Percentiles rank a stretch among this genome's conserved stretches.
Conservation (phyloP, 495 filamentous ascomycete species). For the Choiromyces venosus region DNA sequence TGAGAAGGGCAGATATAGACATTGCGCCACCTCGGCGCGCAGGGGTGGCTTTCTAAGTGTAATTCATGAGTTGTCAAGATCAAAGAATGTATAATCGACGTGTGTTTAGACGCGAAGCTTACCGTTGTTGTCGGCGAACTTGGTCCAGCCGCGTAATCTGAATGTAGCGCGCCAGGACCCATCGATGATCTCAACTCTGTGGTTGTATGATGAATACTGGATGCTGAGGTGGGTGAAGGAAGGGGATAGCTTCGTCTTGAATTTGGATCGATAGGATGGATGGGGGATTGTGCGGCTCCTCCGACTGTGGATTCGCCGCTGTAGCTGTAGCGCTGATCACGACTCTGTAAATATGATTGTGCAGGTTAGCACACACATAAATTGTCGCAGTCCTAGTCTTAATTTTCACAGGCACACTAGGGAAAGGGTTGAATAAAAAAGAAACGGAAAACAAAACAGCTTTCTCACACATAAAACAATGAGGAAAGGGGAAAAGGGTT, state of each 20-base stretch:
- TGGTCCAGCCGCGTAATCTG: slow-evolving; percentile 35
- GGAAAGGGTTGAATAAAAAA: neutral
- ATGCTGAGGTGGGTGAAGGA: slow-evolving; percentile 31
- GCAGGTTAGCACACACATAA: neutral
- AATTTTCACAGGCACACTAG: neutral
- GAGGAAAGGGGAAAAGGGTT: slow-evolving; percentile 4
- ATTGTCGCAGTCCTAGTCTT: neutral
- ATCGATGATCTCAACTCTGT: slow-evolving; percentile 28
- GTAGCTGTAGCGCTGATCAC: slow-evolving; percentile 36
- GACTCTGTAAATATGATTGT: slow-evolving; percentile 22
- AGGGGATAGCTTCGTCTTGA: slow-evolving; percentile 37
- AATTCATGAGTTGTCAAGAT: slow-evolving; percentile 35
- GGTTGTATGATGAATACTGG: slow-evolving; percentile 8
- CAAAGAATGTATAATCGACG: slow-evolving; percentile 22
- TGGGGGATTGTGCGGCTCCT: slow-evolving; percentile 30
- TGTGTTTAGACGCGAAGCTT: slow-evolving; percentile 18
- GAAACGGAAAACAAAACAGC: neutral
- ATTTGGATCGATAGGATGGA: slow-evolving; percentile 34
- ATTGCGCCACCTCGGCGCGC: slow-evolving; percentile 40
- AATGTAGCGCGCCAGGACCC: slow-evolving; percentile 35
- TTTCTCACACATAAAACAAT: neutral
- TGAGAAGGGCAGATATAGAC: slow-evolving; percentile 43
- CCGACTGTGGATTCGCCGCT: slow-evolving; percentile 26
- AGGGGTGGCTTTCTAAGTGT: slow-evolving; percentile 34
- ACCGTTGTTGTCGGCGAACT: slow-evolving; percentile 33